Evolutionary conservation across 768 basidiomycete species (phyloP), one percentile per base, ranked within the genome.

Genomic region (Termitomyces sp.): DNA sequence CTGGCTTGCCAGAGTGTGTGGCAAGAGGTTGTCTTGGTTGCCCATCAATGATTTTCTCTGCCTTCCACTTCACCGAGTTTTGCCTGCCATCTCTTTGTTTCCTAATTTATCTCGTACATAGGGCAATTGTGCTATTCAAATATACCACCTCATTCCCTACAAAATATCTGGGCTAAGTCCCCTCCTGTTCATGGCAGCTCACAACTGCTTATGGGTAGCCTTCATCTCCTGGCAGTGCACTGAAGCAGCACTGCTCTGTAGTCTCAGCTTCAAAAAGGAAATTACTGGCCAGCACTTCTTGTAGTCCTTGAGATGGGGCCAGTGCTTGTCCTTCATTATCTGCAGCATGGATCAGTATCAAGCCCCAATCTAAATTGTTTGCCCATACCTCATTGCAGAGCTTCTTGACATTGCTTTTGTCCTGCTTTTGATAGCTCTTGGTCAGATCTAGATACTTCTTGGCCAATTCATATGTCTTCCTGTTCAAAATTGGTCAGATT

Each of bases 391-490:
- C 20, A 12, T 45, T 16, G 20, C 44, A 45, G 11, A 45, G 22
- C 44, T 45, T 45, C 44, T 45, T 45, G 28, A 28, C 28, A 28
- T 28, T 28, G 28, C 28, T 28, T 16, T 63, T 20, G 33, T 24
- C 48, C 33, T 64, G 61, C n/a, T 52, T 22, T 12, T 38, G 28
- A 44, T 36, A 60, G 40, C 55, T 60, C 24, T 50, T 58, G n/a
- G 48, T 60, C 38, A 60, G 53, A 46, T 59, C 42, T 20, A 65
- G 56, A n/a, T 35, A 39, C 35, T 60, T 15, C n/a, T n/a, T 33
- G 18, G 50, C 50, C 4, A 51, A 35, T 12, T 11, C 11, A 7
- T 46, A 24, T 12, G 7, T 22, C 45, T 46, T 46, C 45, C 45
- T 46, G 45, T 46, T 46, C 22, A 46, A 18, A 46, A 15, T 28